Percentiles rank a stretch among this genome's conserved stretches.
phyloP scores from a whole-genome alignment of 2,329 filamentous ascomycete species.

The Pyrenophora tritici-repentis region DNA sequence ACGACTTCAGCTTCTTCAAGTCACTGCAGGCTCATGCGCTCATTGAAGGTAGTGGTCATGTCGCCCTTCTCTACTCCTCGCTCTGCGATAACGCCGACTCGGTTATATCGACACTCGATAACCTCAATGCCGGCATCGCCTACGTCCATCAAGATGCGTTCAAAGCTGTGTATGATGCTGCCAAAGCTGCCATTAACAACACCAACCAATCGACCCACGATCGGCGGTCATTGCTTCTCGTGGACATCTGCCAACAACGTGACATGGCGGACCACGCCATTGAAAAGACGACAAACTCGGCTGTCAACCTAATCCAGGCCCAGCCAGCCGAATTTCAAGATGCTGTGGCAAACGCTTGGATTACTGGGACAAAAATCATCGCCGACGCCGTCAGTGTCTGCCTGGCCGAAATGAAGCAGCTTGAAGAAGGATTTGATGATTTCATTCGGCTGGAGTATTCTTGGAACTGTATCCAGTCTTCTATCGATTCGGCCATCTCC shows the following conservation, averaged over 20 bases:
- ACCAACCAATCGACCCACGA: constrained; percentile 29
- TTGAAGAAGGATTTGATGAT: constrained; percentile 51
- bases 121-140: constrained; percentile 53
- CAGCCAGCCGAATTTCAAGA: constrained; percentile 50
- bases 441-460: constrained; percentile 54
- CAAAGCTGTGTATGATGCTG: constrained; percentile 52
- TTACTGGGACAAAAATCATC: constrained; percentile 52
- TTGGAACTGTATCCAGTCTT: constrained; percentile 50
- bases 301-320: constrained; percentile 51
- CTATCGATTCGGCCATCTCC: constrained; percentile 48
- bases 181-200: constrained; percentile 45
- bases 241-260: constrained; percentile 52
- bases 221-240: constrained; percentile 47
- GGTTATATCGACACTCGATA: constrained; percentile 52
- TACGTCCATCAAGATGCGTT: constrained; percentile 54
- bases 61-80: constrained; percentile 48
- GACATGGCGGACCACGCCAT: constrained; percentile 54
- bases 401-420: constrained; percentile 46
- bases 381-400: constrained; percentile 53
- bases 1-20: constrained; percentile 56
- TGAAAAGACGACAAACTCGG: constrained; percentile 53
- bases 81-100: constrained; percentile 43
- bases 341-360: constrained; percentile 51
- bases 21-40: constrained; percentile 51
- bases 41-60: constrained; percentile 53